Evolutionary conservation across 352 stramenopile species (phyloP), one percentile per base, ranked within the genome.

Genomic region (Phytophthora rubi): DNA sequence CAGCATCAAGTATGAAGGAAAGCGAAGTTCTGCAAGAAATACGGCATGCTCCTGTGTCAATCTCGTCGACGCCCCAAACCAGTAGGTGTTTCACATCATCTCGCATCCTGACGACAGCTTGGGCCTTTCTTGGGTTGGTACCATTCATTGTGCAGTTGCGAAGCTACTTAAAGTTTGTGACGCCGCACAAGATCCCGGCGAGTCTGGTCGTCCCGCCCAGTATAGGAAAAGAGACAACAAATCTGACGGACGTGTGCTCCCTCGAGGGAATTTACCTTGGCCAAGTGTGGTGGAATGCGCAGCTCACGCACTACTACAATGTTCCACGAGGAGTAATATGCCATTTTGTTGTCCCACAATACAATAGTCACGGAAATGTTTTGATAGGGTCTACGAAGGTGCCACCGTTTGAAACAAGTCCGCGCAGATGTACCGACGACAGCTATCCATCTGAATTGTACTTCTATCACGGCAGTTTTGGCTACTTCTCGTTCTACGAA

Each of bases 381-480:
- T 1, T 53, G 2, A 15, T 70, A 2, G 45, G 48, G 1, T n/a
- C 16, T 5, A 26, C 48, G 23, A 70, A 26, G 21, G 23, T 26
- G 18, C n/a, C 52, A 13, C n/a, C 59, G 16, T 66, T 39, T 53
- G 28, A 28, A 15, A 45, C 28, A 23, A 37, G 18, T 2, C 49
- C 59, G 15, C 16, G 42, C 4, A 65, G 18, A 8, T 70, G 63
- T 18, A 12, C 12, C 5, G 49, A 63, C 2, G 30, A 48, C 13
- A 59, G 55, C 9, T 65, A 56, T 32, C 32, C 21, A 6, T 12
- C 39, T 4, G 13, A 64, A 10, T 42, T 59, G n/a, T 75, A 68
- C 56, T 68, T 61, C 15, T 59, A 65, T n/a, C 56, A 65, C 2
- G 68, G 66, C 6, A 70, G 32, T 15, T 59, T 70, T n/a, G 62